Conservation (phyloP, 2,329 filamentous ascomycete species). For the Didymella sp. region DNA sequence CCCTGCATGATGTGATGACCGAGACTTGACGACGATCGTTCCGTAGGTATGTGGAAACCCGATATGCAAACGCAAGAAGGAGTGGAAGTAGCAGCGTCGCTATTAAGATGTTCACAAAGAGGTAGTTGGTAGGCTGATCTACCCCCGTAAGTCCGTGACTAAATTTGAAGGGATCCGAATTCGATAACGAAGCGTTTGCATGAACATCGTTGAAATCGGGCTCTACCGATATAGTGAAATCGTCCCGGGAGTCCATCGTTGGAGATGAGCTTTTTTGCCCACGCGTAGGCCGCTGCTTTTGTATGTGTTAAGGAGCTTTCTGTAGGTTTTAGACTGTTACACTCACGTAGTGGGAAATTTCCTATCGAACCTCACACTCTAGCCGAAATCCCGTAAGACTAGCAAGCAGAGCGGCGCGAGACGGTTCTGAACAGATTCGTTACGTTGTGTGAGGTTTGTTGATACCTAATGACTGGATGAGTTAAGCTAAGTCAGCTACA, state of each 20-base stretch:
- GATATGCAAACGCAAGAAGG: slow-evolving; percentile 14
- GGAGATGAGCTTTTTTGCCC: no score
- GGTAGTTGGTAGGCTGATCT: slow-evolving; percentile 52
- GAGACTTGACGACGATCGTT: slow-evolving; percentile 22
- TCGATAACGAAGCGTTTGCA: slow-evolving; percentile 12
- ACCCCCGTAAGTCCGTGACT: slow-evolving; percentile 54
- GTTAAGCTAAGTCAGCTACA: background rate
- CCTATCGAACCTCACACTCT: background rate
- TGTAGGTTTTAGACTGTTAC: no score
- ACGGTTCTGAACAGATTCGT: background rate
- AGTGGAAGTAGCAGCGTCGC: slow-evolving; percentile 18
- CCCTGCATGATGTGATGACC: slow-evolving; percentile 11
- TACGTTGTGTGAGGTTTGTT: background rate
- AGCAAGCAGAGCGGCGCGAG: background rate
- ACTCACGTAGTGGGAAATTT: background rate
- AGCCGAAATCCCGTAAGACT: no score
- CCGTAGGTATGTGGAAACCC: slow-evolving; percentile 6
- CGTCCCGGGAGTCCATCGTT: background rate
- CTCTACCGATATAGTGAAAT: background rate
- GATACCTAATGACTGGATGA: background rate
- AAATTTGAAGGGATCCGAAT: slow-evolving; percentile 37
- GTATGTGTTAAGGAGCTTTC: background rate
- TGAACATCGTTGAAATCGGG: slow-evolving; percentile 17
- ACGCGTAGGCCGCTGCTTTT: background rate
- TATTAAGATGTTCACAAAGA: slow-evolving; percentile 35